These are phyloP conservation scores for Saccharomyces hybrid DNA, from an alignment of 1,139 yeast species.

Conservation along the genomic window DNA sequence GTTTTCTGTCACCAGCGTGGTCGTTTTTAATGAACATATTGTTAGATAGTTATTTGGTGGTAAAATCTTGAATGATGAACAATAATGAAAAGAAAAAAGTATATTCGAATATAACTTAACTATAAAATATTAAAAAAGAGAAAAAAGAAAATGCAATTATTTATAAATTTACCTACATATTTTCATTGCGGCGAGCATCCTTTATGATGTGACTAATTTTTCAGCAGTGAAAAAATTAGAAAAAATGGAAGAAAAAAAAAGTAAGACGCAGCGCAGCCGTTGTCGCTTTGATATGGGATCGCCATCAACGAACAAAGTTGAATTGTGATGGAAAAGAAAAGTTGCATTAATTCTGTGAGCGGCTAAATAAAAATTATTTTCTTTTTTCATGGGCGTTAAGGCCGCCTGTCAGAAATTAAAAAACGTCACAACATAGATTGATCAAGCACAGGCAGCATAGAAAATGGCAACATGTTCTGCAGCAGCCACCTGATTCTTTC, in stretches of 20 bases:
- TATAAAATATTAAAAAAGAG: not conserved
- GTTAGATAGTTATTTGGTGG: conserved; percentile 4
- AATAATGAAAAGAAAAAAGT: not conserved
- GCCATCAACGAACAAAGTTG: not conserved
- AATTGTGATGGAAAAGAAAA: not conserved
- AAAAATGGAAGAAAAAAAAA: conserved; percentile 15
- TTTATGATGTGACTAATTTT: not conserved
- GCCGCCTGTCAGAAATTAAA: not conserved
- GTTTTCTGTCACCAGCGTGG: conserved; percentile 71
- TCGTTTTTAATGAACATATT: conserved; percentile 78
- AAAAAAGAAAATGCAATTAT: not conserved
- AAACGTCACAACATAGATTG: conserved; percentile 1
- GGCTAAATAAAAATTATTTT: not conserved
- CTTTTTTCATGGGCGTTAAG: not conserved
- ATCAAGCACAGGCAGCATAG: conserved; percentile 9
- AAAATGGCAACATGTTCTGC: conserved; percentile 8
- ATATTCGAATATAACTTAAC: not conserved
- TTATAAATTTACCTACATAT: not conserved
- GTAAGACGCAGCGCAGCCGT: conserved; percentile 10
- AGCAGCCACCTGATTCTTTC: conserved; percentile 1
- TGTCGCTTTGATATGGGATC: conserved; percentile 11
- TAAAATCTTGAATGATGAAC: not conserved
- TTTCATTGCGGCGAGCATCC: not conserved
- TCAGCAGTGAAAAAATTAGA: not conserved
- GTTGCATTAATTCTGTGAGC: not conserved